Conservation (phyloP, 768 basidiomycete species). For the Cantharellus anzutake region DNA sequence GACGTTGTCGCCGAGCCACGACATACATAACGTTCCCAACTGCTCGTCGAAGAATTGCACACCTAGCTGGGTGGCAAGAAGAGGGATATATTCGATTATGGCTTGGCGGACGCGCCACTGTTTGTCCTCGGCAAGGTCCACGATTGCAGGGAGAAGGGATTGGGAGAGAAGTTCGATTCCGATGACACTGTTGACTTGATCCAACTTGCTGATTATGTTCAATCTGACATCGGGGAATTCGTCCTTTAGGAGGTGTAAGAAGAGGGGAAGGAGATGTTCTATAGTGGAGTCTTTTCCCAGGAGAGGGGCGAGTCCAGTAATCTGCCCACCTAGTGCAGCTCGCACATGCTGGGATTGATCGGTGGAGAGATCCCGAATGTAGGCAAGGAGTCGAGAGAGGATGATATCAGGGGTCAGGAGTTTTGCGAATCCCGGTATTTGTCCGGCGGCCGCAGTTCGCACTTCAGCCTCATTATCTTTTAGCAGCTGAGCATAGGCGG, state of each 20-base stretch:
- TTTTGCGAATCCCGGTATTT: conserved; percentile 94
- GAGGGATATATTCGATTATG: conserved; percentile 98
- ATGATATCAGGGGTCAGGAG: conserved; percentile 87
- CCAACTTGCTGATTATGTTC: conserved; percentile 97
- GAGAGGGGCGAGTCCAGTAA: conserved; percentile 87
- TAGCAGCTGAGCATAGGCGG: conserved; percentile 79
- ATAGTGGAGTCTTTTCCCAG: conserved; percentile 86
- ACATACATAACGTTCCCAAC: conserved; percentile 93
- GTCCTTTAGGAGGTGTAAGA: conserved; percentile 91
- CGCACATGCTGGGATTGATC: conserved; percentile 95
- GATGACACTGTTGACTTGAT: conserved; percentile 91
- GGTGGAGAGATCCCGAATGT: conserved; percentile 82
- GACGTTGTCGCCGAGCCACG: conserved; percentile 95
- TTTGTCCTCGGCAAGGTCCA: conserved; percentile 96
- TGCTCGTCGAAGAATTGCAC: conserved; percentile 96
- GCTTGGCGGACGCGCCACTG: conserved; percentile 99
- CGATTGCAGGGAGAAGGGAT: conserved; percentile 90
- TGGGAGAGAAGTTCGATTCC: conserved; percentile 90
- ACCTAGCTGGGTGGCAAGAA: conserved; percentile 93
- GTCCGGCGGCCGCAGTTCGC: conserved; percentile 84
- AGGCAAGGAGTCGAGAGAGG: conserved; percentile 80
- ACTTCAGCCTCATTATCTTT: conserved; percentile 99
- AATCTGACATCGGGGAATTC: conserved; percentile 96
- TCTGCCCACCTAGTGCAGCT: conserved; percentile 88
- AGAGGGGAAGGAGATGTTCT: conserved; percentile 89